These are phyloP conservation scores for Phellinidium pouzarii DNA, from an alignment of 1,284 basidiomycete genomes.

Conservation along the genomic window DNA sequence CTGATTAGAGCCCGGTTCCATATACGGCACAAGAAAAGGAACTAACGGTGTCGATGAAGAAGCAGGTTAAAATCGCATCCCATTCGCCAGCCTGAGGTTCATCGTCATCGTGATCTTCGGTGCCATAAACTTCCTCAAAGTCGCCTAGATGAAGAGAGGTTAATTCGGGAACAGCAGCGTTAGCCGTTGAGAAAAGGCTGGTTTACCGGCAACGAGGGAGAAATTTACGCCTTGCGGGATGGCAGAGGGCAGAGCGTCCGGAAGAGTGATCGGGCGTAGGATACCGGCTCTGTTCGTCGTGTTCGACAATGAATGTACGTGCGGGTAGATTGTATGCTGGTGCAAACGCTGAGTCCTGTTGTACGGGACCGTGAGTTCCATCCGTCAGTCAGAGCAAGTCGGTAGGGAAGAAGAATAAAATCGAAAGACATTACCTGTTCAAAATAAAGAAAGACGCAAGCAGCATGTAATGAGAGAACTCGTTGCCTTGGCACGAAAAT, in stretches of 20 bases:
- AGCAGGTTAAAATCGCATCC: slow-evolving; percentile 91
- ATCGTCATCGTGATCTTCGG: slow-evolving; percentile 38
- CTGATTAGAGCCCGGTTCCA: neutral
- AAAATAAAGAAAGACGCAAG: slow-evolving; percentile 78
- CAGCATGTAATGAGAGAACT: slow-evolving; percentile 92
- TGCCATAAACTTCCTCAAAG: slow-evolving; percentile 88
- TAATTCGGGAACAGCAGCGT: neutral
- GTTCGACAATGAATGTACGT: slow-evolving; percentile 88
- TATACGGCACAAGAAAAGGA: slow-evolving; percentile 4
- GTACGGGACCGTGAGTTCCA: neutral
- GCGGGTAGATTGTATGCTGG: slow-evolving; percentile 77
- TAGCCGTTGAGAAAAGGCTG: neutral
- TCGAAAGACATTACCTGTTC: slow-evolving; percentile 47
- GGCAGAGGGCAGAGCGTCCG: slow-evolving; percentile 76
- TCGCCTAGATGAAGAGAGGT: slow-evolving; percentile 49
- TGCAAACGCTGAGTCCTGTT: slow-evolving; percentile 58
- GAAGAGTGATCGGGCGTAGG: slow-evolving; percentile 64
- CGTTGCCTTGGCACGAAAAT: slow-evolving; percentile 85
- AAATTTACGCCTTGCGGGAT: slow-evolving; percentile 63
- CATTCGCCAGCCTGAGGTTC: slow-evolving; percentile 72
- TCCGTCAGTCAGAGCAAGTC: neutral
- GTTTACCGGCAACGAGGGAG: slow-evolving; percentile 75
- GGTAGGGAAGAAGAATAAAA: too few relatives aligned
- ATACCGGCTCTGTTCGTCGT: slow-evolving; percentile 52
- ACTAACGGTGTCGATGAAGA: slow-evolving; percentile 92